Base-by-base conservation (phyloP, 2,329 filamentous ascomycete species). In the Talaromyces rugulosus region DNA sequence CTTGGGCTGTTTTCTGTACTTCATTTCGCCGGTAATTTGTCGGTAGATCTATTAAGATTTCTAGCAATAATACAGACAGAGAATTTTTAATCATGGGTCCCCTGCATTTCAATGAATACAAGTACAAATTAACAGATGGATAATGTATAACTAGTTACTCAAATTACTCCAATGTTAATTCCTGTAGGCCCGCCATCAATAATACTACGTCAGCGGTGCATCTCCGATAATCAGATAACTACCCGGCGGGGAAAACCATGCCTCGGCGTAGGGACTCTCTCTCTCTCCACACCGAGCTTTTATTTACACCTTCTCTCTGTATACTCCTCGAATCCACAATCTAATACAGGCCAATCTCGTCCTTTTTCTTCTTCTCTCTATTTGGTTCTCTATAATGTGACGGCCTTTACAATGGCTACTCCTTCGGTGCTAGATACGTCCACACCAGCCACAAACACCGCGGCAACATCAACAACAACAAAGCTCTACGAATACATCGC, bases 401-500 rank as follows among this genome's bases (percentile, higher is more conserved):
- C 50, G 18, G 11, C 27, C 31, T 30, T 30, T 30, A 57, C 33
- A 28, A 59, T 60, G 61, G 31, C 61, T 18, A 40, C 57, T 44
- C 4, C 58, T 31, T 55, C 58, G 2, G 30, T 50, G 34, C 33
- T 58, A 23, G 31, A 61, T 3, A 23, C 23, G 23, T 23, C 30
- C 18, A 27, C 47, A 9, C 18, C 57, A 18, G 36, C 40, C 9
- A n/a, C 28, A 16, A 27, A 27, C 7, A 51, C 53, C 5, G 5
- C 33, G 7, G 28, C n/a, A 12, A 55, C 51, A 31, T 27, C 42
- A n/a, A 28, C 28, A n/a, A 27, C 42, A 56, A 30, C 58, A 31
- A 63, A 61, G 33, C 54, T 71, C 42, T 80, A 76, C 58, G 66
- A 73, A 47, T 62, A 61, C 53, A 62, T 82, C 27, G 70, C 70